Base-by-base conservation (phyloP, 1,284 basidiomycete species). In the Moesziomyces globuligerus region DNA sequence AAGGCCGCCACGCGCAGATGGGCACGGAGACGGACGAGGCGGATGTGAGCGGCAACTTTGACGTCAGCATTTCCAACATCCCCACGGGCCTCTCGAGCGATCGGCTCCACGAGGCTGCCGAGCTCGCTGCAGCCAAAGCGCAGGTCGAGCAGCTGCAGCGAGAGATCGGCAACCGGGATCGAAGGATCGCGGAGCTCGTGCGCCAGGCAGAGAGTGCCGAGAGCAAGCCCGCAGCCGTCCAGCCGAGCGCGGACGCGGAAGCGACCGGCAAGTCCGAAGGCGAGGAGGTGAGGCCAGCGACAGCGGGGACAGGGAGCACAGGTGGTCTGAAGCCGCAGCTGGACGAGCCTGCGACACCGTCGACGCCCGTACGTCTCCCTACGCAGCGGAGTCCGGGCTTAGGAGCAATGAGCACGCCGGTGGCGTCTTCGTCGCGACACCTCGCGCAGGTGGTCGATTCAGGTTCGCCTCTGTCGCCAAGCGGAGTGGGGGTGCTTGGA, bases 1-100 rank as follows among this genome's bases (percentile, higher is more conserved):
- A 41, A 17, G 23, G 15, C 3, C 43, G 29, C 3, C 13, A 20
- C 6, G 4, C 39, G 32, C 17, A 28, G 6, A 13, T n/a, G 21
- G 36, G 7, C 3, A 57, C 52, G 17, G 48, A 57, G n/a, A 42
- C 6, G 15, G 40, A 24, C 11, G 46, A 49, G 17, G 39, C 49
- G 1, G 49, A 67, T 28, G 20, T n/a, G 11, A 64, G 56, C 29
- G 39, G 56, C 24, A 49, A 51, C 32, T 71, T 70, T 15, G 67
- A 71, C 44, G 57, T 65, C n/a, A 61, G 60, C 40, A 43, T 65
- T 47, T 71, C 61, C 18, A 49, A 60, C 34, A 71, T 65, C 28
- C 60, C 67, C 10, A 65, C 60, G 3, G 61, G 61, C 0, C 18
- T 62, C 9, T 66, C 62, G 13, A 42, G 47, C 1, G 37, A 46